Percentiles rank a stretch among this genome's conserved stretches.
These are phyloP conservation scores for Huiozyma sinensis DNA, from an alignment of 805 yeast species.

Conservation along the genomic window DNA sequence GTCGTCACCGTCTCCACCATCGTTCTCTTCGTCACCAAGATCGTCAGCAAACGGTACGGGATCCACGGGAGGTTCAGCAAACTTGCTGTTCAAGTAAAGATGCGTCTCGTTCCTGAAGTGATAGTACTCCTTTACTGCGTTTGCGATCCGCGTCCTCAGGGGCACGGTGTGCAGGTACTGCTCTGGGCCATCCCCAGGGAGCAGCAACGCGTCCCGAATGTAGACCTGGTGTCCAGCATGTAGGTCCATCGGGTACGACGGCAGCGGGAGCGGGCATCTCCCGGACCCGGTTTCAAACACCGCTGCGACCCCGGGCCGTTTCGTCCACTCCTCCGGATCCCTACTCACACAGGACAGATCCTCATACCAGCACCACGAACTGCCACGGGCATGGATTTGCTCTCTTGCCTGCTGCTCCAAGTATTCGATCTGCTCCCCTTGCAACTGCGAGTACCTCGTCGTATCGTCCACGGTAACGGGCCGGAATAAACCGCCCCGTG, in stretches of 20 bases:
- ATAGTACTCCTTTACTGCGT: conserved; percentile 29
- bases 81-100: conserved; percentile 23
- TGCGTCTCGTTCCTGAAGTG: conserved; percentile 30
- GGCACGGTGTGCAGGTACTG: conserved; percentile 26
- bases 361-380: conserved; percentile 28
- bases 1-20: too few relatives aligned
- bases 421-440: conserved; percentile 16
- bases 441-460: conserved; percentile 20
- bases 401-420: conserved; percentile 20
- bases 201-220: conserved; percentile 20
- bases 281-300: conserved; percentile 23
- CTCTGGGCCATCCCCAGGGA: conserved; percentile 22
- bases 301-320: conserved; percentile 15
- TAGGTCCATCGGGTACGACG: conserved; percentile 14
- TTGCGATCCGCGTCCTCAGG: conserved; percentile 26
- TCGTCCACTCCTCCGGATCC: conserved; percentile 6
- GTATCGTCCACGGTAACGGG: conserved; percentile 9
- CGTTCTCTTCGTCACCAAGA: too few relatives aligned
- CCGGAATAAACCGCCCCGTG: not conserved
- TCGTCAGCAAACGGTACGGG: too few relatives aligned
- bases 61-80: too few relatives aligned
- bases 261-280: conserved; percentile 19
- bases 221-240: conserved; percentile 14
- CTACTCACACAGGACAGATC: conserved; percentile 10
- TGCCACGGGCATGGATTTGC: conserved; percentile 11